Base-by-base conservation (phyloP, 2,329 filamentous ascomycete species). In the Pseudocercospora fijiensis region DNA sequence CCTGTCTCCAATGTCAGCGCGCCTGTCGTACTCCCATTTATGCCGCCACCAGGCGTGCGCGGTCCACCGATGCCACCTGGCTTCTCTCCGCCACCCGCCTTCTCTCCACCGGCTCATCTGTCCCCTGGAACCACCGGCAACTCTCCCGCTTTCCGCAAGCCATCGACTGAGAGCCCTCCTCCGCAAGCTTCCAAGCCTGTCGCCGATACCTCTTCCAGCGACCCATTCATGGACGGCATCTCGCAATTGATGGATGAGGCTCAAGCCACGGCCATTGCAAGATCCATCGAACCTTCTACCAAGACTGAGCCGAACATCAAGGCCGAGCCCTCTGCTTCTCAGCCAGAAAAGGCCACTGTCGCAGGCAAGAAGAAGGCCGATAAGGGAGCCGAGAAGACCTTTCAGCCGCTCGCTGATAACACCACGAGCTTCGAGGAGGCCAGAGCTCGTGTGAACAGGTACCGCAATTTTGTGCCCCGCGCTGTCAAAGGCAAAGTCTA, bases 381-480 rank as follows among this genome's bases (percentile, higher is more conserved):
- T 8, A 62, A 62, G 53, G 49, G 13, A 24, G 53, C 28, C 18
- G 53, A 62, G 5, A 37, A 51, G 37, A 26, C 53, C 22, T 9
- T 37, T 18, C 53, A 41, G n/a, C 53, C 37, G 60, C 55, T 62
- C 28, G 16, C 37, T 43, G 60, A 62, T 51, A 47, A 37, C 27
- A n/a, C 41, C 4, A 43, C 11, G 2, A 52, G 26, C 53, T 62
- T 28, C 41, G 60, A 62, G 24, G 60, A 62, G 53, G 33, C 33
- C 28, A 53, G 53, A 8, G 53, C 41, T 37, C 53, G 43, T 33
- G 24, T 37, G 7, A 10, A 13, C 16, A 26, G 13, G 28, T 47
- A 57, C n/a, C n/a, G n/a, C n/a, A n/a, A n/a, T n/a, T n/a, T n/a
- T 30, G 18, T 6, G 16, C 18, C 20, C 27, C 11, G 10, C 22